Evolutionary conservation across 768 basidiomycete genomes (phyloP).

Genomic region (Leccinum imitatum): DNA sequence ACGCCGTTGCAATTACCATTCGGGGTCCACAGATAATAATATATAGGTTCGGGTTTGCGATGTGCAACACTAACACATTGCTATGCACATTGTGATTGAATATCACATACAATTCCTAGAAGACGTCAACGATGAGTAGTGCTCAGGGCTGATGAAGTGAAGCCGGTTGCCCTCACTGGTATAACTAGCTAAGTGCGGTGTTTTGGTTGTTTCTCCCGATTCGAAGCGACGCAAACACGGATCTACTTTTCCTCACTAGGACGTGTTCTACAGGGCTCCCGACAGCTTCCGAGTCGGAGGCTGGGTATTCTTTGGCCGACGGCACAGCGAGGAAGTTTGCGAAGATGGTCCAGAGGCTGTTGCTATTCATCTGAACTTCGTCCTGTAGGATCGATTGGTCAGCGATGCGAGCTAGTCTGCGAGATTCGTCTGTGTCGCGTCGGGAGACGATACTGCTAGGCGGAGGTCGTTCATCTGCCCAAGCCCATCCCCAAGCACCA

Average conservation of each 20-base stretch:
- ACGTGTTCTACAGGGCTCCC: background rate
- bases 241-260: conserved; percentile 25
- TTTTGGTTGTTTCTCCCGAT: conserved; percentile 14
- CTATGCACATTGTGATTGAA: background rate
- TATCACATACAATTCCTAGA: conserved; percentile 4
- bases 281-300: conserved; percentile 16
- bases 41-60: background rate
- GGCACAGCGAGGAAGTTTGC: conserved; percentile 60
- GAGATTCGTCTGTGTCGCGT: conserved; percentile 80
- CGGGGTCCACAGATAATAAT: background rate
- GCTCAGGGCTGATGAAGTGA: background rate
- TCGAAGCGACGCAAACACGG: conserved; percentile 27
- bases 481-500: conserved; percentile 76
- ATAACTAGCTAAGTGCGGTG: background rate
- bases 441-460: conserved; percentile 91
- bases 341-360: conserved; percentile 70
- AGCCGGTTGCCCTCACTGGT: background rate
- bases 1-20: background rate
- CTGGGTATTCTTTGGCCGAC: conserved; percentile 43
- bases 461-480: conserved; percentile 86
- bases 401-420: conserved; percentile 68
- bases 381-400: conserved; percentile 63
- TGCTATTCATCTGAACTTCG: conserved; percentile 58
- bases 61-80: background rate
- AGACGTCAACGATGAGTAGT: background rate